Percentiles rank a stretch among this genome's conserved stretches.
Evolutionary conservation across 1,284 basidiomycete species (phyloP).

Genomic region (Farysia itapuensis): DNA sequence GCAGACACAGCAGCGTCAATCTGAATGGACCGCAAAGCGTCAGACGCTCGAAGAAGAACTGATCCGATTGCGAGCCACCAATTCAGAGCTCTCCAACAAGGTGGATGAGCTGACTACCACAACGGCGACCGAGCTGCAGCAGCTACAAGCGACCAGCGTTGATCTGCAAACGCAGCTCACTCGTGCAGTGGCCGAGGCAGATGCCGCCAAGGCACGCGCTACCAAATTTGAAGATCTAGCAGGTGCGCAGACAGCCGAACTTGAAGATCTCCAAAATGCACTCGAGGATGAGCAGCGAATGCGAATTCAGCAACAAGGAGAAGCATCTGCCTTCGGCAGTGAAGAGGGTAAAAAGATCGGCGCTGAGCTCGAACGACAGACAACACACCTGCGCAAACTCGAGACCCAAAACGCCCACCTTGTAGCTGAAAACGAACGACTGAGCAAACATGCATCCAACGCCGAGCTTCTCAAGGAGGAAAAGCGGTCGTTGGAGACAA

Average conservation of each 20-base stretch:
- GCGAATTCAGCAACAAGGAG: constrained; percentile 8
- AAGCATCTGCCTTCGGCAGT: constrained; percentile 1
- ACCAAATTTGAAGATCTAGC: constrained; percentile 15
- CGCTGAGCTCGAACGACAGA: constrained; percentile 28
- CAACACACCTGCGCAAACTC: constrained; percentile 22
- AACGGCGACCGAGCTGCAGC: constrained; percentile 2
- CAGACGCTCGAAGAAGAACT: constrained; percentile 30
- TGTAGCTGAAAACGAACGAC: constrained; percentile 29
- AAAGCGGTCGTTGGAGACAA: constrained; percentile 46
- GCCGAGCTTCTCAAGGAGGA: constrained; percentile 52
- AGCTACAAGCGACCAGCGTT: constrained; percentile 6
- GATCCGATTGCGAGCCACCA: constrained; percentile 14
- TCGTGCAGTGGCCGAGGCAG: constrained; percentile 14
- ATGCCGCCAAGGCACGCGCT: constrained; percentile 7
- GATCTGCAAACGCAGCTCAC: constrained; percentile 21
- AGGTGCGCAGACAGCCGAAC: constrained; percentile 21
- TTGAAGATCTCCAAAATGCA: constrained; percentile 35
- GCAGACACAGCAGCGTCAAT: constrained; percentile 15
- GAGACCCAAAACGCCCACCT: constrained; percentile 38
- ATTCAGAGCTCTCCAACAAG: constrained; percentile 22
- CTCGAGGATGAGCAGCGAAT: constrained; percentile 35
- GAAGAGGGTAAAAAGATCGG: constrained; percentile 21
- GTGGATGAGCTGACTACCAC: constrained; percentile 14
- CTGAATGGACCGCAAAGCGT: constrained; percentile 20
- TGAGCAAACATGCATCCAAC: constrained; percentile 20